Evolutionary conservation across 805 yeast genomes (phyloP).

Genomic region (Starmerella floricola): DNA sequence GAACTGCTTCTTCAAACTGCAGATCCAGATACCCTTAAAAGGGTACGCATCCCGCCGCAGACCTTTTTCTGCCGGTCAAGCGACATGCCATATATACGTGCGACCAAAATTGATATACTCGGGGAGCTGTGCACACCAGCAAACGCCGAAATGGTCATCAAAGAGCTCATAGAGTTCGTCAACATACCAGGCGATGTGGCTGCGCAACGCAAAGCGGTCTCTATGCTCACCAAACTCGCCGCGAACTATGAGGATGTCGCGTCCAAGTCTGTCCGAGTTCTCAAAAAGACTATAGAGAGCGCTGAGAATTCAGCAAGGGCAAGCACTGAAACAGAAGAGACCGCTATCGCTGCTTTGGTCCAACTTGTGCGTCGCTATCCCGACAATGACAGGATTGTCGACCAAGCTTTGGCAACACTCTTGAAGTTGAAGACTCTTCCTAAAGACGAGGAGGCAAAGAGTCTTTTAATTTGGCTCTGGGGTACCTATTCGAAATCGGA

Average conservation of each 20-base stretch:
- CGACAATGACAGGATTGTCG: slow-evolving; percentile 32
- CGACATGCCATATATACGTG: slow-evolving; percentile 80
- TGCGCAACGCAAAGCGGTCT: slow-evolving; percentile 75
- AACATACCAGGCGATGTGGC: slow-evolving; percentile 71
- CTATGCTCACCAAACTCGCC: slow-evolving; percentile 84
- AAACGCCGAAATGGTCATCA: slow-evolving; percentile 49
- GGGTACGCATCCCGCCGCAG: slow-evolving; percentile 13
- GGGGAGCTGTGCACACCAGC: slow-evolving; percentile 56
- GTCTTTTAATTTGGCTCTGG: slow-evolving; percentile 70
- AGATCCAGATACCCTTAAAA: slow-evolving; percentile 28
- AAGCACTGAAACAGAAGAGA: background rate
- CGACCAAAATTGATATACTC: slow-evolving; percentile 78
- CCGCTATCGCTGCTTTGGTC: slow-evolving; percentile 55
- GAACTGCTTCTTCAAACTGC: slow-evolving; percentile 36
- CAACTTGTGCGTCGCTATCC: slow-evolving; percentile 72
- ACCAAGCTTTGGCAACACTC: slow-evolving; percentile 1
- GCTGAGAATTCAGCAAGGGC: background rate
- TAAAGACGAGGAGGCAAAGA: slow-evolving; percentile 56
- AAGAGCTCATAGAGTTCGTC: slow-evolving; percentile 70
- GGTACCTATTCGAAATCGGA: slow-evolving; percentile 47
- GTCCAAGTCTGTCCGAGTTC: slow-evolving; percentile 28
- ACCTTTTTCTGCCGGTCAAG: slow-evolving; percentile 71
- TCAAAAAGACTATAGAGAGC: background rate
- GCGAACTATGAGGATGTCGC: slow-evolving; percentile 58
- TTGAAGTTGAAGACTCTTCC: slow-evolving; percentile 1